Evolutionary conservation across 306 rosid species (phyloP).

Genomic region (Rosa rugosa): DNA sequence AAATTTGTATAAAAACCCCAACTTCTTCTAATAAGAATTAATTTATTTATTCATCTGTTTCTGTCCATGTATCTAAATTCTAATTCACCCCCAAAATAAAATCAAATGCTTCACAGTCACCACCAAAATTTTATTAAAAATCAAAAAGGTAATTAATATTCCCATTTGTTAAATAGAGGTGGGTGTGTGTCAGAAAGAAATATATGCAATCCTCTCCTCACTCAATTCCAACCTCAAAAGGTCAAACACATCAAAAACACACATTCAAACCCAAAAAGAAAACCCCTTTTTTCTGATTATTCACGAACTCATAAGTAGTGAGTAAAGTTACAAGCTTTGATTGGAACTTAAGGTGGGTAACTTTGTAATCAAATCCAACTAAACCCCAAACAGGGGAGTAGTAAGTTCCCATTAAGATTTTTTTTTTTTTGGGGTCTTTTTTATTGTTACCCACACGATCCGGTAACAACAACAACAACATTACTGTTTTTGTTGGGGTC

Average conservation of each 20-base stretch:
- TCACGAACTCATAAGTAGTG: constrained; percentile 21
- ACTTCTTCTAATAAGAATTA: constrained; percentile 18
- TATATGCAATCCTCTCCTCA: constrained; percentile 14
- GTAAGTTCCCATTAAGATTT: constrained; percentile 10
- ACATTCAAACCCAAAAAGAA: constrained; percentile 13
- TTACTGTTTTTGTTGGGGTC: constrained; percentile 2
- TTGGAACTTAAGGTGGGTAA: constrained; percentile 13
- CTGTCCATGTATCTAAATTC: constrained; percentile 16
- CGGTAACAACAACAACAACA: constrained; percentile 10
- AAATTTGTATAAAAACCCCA: constrained; percentile 23
- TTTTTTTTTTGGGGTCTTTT: not conserved
- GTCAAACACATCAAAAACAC: constrained; percentile 31
- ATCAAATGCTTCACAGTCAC: constrained; percentile 13
- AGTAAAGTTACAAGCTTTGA: constrained; percentile 28
- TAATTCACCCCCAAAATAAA: constrained; percentile 21
- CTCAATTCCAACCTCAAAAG: constrained; percentile 20
- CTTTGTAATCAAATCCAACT: constrained; percentile 8
- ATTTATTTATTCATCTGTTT: constrained; percentile 30
- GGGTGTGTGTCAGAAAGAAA: constrained; percentile 38
- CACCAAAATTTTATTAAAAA: constrained; percentile 18
- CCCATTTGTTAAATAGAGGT: constrained; percentile 29
- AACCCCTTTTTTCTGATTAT: not conserved
- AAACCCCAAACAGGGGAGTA: not conserved
- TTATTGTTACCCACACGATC: constrained; percentile 25
- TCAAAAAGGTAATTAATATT: constrained; percentile 21